These are phyloP conservation scores for Ceriops zippeliana DNA, from an alignment of 345 rosid species.

Conservation along the genomic window DNA sequence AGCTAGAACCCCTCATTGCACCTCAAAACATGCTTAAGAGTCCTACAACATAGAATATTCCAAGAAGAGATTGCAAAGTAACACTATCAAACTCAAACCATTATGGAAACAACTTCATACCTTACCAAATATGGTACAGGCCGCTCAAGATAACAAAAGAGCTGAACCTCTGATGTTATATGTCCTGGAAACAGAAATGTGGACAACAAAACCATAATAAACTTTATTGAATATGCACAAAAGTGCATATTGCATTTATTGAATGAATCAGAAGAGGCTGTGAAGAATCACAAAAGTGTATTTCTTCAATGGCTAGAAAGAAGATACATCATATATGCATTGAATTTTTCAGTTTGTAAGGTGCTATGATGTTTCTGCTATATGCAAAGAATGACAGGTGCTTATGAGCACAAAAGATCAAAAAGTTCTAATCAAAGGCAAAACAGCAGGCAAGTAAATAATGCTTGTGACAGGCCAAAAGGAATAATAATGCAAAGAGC, in stretches of 20 bases:
- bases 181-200: conserved; percentile 37
- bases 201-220: no score
- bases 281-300: no score
- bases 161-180: conserved; percentile 69
- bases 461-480: not conserved
- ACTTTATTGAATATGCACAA: no score
- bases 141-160: conserved; percentile 86
- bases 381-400: no score
- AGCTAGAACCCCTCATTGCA: conserved; percentile 77
- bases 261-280: no score
- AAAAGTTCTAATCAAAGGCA: no score
- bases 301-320: no score
- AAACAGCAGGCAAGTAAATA: not conserved
- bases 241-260: no score
- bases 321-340: no score
- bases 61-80: not conserved
- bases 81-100: conserved; percentile 1
- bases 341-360: no score
- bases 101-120: not conserved
- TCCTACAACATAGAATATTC: conserved; percentile 39
- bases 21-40: conserved; percentile 89
- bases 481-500: not conserved
- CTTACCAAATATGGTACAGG: conserved; percentile 80
- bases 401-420: no score
- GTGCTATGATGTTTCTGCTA: no score